phyloP scores from a whole-genome alignment of 768 basidiomycete genomes.

The Termitomyces sp. region DNA sequence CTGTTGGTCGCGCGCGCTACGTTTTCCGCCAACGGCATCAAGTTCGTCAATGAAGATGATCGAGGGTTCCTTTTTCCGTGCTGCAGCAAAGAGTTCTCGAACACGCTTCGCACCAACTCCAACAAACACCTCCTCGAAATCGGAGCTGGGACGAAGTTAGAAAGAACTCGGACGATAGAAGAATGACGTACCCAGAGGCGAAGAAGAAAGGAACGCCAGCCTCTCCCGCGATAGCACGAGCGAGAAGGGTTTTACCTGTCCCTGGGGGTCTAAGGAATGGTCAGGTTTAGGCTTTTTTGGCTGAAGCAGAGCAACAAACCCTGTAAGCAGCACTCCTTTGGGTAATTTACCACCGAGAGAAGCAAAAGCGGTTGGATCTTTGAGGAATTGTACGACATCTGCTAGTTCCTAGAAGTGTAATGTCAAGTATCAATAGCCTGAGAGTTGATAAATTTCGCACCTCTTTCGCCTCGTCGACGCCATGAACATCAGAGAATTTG shows the following conservation, averaged over 20 bases:
- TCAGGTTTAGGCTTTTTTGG: neutral
- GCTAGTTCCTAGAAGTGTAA: slow-evolving; percentile 62
- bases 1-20: slow-evolving; percentile 77
- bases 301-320: slow-evolving; percentile 28
- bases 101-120: slow-evolving; percentile 94
- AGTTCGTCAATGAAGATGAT: slow-evolving; percentile 99
- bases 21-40: slow-evolving; percentile 89
- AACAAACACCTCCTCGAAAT: slow-evolving; percentile 98
- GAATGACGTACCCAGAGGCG: slow-evolving; percentile 68
- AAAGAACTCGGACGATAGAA: slow-evolving; percentile 5
- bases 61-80: slow-evolving; percentile 90
- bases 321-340: slow-evolving; percentile 89
- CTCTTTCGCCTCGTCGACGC: slow-evolving; percentile 95
- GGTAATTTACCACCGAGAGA: slow-evolving; percentile 91
- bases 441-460: slow-evolving; percentile 32
- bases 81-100: slow-evolving; percentile 89
- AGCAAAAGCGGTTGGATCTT: slow-evolving; percentile 87
- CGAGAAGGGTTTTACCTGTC: slow-evolving; percentile 98
- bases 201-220: slow-evolving; percentile 98
- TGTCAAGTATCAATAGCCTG: neutral
- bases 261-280: slow-evolving; percentile 56
- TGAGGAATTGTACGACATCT: slow-evolving; percentile 93
- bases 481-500: slow-evolving; percentile 94
- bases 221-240: slow-evolving; percentile 94
- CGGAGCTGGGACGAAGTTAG: slow-evolving; percentile 47